phyloP scores from a whole-genome alignment of 192 early-diverging fungal genomes.

The Backusella liffmaniae region DNA sequence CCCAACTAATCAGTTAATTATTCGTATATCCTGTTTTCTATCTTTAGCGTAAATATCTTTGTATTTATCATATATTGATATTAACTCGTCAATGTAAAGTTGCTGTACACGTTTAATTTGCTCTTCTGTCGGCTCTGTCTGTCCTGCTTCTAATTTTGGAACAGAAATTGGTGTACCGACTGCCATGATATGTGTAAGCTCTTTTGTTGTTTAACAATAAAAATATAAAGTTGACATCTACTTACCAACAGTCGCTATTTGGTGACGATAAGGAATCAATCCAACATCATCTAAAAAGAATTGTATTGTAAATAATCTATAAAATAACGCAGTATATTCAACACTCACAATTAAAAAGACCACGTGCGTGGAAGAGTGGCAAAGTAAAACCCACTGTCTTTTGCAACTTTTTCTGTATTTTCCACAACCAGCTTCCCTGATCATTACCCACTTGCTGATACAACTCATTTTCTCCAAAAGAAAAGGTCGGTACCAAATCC shows the following conservation, averaged over 20 bases:
- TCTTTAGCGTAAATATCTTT: slow-evolving; percentile 69
- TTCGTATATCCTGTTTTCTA: slow-evolving; percentile 57
- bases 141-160: slow-evolving; percentile 32
- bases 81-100: slow-evolving; percentile 61
- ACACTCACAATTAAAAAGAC: slow-evolving; percentile 80
- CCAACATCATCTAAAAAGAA: slow-evolving; percentile 47
- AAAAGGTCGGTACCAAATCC: slow-evolving; percentile 82
- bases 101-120: slow-evolving; percentile 56
- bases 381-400: slow-evolving; percentile 66
- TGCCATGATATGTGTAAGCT: neutral
- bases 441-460: slow-evolving; percentile 75
- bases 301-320: neutral
- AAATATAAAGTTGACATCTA: neutral
- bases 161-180: slow-evolving; percentile 66
- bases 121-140: slow-evolving; percentile 48
- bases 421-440: slow-evolving; percentile 56
- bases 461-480: slow-evolving; percentile 93
- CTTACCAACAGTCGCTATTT: slow-evolving; percentile 39
- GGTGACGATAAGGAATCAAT: slow-evolving; percentile 48
- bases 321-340: neutral
- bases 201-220: neutral
- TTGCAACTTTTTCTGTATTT: slow-evolving; percentile 70
- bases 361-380: slow-evolving; percentile 81
- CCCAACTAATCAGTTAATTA: slow-evolving; percentile 51
- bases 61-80: slow-evolving; percentile 58